phyloP scores from a whole-genome alignment of 176 grass and related monocot genomes.

The Aegilops longissima region DNA sequence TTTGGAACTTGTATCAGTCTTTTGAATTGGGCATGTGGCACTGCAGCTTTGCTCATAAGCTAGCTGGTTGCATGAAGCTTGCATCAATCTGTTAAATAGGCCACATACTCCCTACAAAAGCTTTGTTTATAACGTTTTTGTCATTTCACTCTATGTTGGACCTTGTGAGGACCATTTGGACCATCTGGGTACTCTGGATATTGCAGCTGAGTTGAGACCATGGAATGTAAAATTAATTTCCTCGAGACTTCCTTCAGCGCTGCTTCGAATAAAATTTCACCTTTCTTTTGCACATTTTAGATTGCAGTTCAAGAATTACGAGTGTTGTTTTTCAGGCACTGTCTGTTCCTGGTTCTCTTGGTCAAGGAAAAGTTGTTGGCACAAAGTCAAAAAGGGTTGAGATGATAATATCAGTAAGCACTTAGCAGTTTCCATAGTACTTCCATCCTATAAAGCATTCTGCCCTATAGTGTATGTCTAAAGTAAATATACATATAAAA shows the following conservation, averaged over 20 bases:
- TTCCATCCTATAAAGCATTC: slow-evolving; percentile 13
- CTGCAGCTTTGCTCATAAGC: neutral
- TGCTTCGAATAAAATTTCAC: neutral
- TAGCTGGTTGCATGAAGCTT: neutral
- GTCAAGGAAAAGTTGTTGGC: slow-evolving; percentile 63
- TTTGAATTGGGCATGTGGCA: neutral
- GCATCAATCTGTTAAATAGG: neutral
- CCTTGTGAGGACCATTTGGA: slow-evolving; percentile 1
- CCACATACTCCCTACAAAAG: neutral
- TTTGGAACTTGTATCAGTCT: neutral
- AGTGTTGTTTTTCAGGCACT: slow-evolving; percentile 63
- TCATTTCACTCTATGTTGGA: slow-evolving; percentile 9
- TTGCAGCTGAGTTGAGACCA: neutral
- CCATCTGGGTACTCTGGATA: neutral
- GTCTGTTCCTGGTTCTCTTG: slow-evolving; percentile 51
- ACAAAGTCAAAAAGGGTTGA: slow-evolving; percentile 50
- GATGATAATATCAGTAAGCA: slow-evolving; percentile 85
- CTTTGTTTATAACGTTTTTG: slow-evolving; percentile 3
- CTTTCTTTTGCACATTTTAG: slow-evolving; percentile 21
- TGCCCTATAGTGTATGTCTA: neutral
- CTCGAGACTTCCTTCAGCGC: neutral
- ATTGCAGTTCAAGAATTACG: neutral
- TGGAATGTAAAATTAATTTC: neutral
- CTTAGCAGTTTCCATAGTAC: neutral
- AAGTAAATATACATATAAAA: slow-evolving; percentile 8